phyloP scores from a whole-genome alignment of 1,284 basidiomycete species.

The Cryptococcus jaspeensis region DNA sequence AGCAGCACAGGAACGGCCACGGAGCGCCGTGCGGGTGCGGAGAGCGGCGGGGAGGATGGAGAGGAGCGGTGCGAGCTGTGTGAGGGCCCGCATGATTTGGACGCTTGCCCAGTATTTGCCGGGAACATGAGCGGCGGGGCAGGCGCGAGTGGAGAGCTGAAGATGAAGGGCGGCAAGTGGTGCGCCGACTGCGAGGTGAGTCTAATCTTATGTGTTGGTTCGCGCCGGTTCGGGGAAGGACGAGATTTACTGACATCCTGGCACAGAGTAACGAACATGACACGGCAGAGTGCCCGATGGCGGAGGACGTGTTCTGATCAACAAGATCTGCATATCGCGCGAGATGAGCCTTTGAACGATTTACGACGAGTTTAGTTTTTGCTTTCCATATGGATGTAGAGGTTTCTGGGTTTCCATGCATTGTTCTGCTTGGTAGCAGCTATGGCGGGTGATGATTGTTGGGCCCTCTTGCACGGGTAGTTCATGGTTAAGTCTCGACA shows the following conservation, averaged over 20 bases:
- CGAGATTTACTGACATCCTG: background rate
- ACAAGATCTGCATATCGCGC: no score
- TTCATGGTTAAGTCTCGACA: no score
- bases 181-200: conserved; percentile 51
- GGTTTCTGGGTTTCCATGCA: no score
- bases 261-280: conserved; percentile 44
- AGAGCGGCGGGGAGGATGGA: conserved; percentile 1
- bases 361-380: no score
- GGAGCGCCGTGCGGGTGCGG: background rate
- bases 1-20: conserved; percentile 13
- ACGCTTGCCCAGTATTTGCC: conserved; percentile 48
- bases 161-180: conserved; percentile 34
- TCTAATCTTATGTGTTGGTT: background rate
- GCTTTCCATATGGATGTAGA: no score
- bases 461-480: no score
- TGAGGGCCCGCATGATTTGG: conserved; percentile 48
- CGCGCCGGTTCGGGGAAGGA: background rate
- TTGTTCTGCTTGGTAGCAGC: no score
- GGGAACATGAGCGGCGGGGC: conserved; percentile 28
- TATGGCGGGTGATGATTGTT: no score
- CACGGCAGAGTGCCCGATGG: conserved; percentile 48
- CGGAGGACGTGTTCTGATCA: conserved; percentile 45
- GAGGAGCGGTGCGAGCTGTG: conserved; percentile 45
- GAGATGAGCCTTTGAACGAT: no score
- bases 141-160: conserved; percentile 14